These are phyloP conservation scores for Pseudogymnoascus sp. DNA, from an alignment of 2,329 filamentous ascomycete species.

Conservation along the genomic window DNA sequence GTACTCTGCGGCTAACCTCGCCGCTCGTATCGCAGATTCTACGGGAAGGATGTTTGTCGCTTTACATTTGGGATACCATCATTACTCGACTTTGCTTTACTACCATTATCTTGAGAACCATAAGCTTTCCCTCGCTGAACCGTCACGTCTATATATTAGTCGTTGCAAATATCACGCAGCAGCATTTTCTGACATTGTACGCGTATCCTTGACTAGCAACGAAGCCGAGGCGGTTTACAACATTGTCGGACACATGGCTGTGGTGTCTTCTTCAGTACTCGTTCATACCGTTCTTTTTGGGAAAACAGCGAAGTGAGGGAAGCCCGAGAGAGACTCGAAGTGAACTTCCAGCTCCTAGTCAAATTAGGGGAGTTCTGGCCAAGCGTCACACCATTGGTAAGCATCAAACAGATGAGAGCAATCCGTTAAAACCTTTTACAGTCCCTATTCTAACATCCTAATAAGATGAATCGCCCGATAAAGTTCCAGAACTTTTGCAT, in stretches of 20 bases:
- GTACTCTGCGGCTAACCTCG: constrained; percentile 24
- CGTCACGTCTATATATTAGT: neutral
- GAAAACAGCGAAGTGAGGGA: neutral
- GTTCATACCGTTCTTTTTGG: neutral
- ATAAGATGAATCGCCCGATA: constrained; percentile 29
- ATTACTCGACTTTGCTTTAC: constrained; percentile 30
- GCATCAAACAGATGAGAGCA: neutral
- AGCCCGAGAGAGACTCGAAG: neutral
- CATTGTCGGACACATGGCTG: neutral
- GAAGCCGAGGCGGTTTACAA: neutral
- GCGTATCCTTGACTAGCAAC: neutral
- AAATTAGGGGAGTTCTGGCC: neutral
- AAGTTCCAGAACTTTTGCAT: constrained; percentile 30
- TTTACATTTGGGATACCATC: constrained; percentile 31
- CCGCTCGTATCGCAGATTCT: constrained; percentile 21
- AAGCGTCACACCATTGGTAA: neutral
- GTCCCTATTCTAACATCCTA: neutral
- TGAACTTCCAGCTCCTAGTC: neutral
- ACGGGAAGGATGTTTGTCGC: constrained; percentile 29
- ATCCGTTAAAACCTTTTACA: neutral
- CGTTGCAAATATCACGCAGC: neutral
- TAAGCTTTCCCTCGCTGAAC: constrained; percentile 15
- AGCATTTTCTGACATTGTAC: neutral
- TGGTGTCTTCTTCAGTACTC: neutral
- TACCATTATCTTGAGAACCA: constrained; percentile 31